These are phyloP conservation scores for Eremochloa ophiuroides DNA, from an alignment of 176 grass and related monocot species.

Conservation along the genomic window DNA sequence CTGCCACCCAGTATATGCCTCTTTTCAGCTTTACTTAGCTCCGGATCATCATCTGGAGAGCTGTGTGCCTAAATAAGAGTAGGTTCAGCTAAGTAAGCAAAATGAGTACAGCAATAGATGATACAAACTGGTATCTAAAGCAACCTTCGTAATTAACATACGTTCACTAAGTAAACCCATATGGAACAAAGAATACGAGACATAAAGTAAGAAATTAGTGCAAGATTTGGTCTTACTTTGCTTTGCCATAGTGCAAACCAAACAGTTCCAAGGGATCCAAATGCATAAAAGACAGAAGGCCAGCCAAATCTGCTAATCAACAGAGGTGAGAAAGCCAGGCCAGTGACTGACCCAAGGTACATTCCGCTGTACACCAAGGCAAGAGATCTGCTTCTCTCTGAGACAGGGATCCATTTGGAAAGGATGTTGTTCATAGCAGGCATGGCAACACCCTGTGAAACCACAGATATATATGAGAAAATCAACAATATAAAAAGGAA, in stretches of 20 bases:
- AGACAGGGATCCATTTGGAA: constrained; percentile 96
- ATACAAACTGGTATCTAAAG: neutral
- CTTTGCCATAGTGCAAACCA: constrained; percentile 83
- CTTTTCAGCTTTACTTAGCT: constrained; percentile 61
- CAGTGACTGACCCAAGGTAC: constrained; percentile 96
- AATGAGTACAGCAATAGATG: neutral
- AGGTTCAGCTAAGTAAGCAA: constrained; percentile 6
- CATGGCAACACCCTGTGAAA: constrained; percentile 94
- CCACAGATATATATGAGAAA: constrained; percentile 3
- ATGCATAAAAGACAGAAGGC: constrained; percentile 94
- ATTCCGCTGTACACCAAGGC: constrained; percentile 94
- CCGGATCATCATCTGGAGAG: constrained; percentile 73
- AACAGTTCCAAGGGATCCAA: constrained; percentile 86
- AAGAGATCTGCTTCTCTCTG: constrained; percentile 95
- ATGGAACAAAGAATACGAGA: neutral
- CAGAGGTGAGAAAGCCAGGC: constrained; percentile 84
- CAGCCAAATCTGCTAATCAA: constrained; percentile 89
- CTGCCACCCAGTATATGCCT: constrained; percentile 66
- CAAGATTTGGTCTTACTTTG: constrained; percentile 43
- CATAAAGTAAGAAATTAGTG: neutral
- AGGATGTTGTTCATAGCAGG: constrained; percentile 97
- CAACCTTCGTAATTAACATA: neutral
- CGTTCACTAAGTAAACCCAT: neutral
- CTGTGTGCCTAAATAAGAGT: constrained; percentile 70
- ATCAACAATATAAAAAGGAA: neutral